Evolutionary conservation across 331 rosid genomes (phyloP), one percentile per base, ranked within the genome.

Genomic region (Pyrus hybrid): DNA sequence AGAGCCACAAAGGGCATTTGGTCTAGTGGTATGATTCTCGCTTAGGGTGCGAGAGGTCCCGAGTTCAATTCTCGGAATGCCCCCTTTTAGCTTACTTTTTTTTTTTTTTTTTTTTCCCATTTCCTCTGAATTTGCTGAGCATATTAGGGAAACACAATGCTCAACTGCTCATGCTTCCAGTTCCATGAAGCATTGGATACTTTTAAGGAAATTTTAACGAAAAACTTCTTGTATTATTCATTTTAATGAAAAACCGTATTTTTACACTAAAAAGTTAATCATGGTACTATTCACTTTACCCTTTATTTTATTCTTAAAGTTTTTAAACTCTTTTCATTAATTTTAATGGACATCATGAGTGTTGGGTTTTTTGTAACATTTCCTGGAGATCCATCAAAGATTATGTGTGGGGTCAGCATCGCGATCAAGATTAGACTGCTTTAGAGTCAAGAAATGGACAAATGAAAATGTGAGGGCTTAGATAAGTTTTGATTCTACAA

Each of bases 1-100:
- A 8, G 43, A 37, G 43, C 43, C 43, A 2, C 0, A 3, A 37
- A 9, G 68, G 90, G 88, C 88, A 90, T 88, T 90, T 90, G 96
- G 91, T 90, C 88, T 86, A 86, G 87, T 87, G 92, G 90, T 85
- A 81, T 83, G 96, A 88, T 90, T 90, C 90, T 90, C 90, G 88
- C 88, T 88, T 88, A 84, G 91, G 88, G 96, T 86, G 91, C 90
- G 84, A 90, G 96, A 90, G 96, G 91, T 79, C 85, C 84, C 81
- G 75, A 84, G 86, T 82, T 82, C 73, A 84, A 85, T 81, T 81
- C 80, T 84, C 71, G 37, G 80, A 84, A 81, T 82, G 85, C 79
- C 86, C 77, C 82, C 12, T 35, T 35, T 1, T 8, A 37, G 13
- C 13, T 37, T 37, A 37, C 3, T 0, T 8, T 37, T 2, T 2